Base-by-base conservation (phyloP, 2,329 filamentous ascomycete species). In the Madurella mycetomatis region DNA sequence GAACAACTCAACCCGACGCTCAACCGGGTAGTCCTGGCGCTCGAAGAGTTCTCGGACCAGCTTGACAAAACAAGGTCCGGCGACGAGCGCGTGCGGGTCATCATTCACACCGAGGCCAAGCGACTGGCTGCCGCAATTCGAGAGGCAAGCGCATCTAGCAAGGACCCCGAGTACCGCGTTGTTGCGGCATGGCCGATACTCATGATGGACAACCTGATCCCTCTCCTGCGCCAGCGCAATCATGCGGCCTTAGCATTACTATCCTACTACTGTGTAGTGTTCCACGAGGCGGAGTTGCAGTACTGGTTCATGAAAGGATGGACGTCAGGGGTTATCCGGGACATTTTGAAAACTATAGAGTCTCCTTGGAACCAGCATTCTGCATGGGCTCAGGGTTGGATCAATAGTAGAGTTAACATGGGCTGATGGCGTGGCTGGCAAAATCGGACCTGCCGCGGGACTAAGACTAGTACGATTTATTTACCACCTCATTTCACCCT, bases 241-340 rank as follows among this genome's bases (percentile, higher is more conserved):
- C 60, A 54, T 17, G 46, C 53, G 1, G 62, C 62, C 1, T n/a
- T 64, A 30, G 62, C 56, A 1, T 34, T 64, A 19, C 17, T 64
- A 11, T 49, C 53, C 5, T 62, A 62, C 39, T 63, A 61, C 45
- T 62, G 60, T 32, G 60, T 60, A 16, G 48, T 63, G 12, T 47
- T 64, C 19, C 55, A 61, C 37, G 52, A 56, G 2, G 54, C 60
- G 1, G 57, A 61, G 43, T 18, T 42, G 17, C 49, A 50, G 13
- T 60, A 53, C 30, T 64, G 62, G 62, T 64, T 60, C 46, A 58
- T 61, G 40, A 49, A 47, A 18, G 62, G 61, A 0, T 64, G 62
- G 62, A 44, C 57, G 0, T 8, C 39, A 9, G 51, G 56, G 15
- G 52, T 64, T 3, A 49, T 64, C 9, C 47, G 44, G 25, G 61